These are phyloP conservation scores for Rhododendron molle DNA, from an alignment of 148 eudicot species.

Conservation along the genomic window DNA sequence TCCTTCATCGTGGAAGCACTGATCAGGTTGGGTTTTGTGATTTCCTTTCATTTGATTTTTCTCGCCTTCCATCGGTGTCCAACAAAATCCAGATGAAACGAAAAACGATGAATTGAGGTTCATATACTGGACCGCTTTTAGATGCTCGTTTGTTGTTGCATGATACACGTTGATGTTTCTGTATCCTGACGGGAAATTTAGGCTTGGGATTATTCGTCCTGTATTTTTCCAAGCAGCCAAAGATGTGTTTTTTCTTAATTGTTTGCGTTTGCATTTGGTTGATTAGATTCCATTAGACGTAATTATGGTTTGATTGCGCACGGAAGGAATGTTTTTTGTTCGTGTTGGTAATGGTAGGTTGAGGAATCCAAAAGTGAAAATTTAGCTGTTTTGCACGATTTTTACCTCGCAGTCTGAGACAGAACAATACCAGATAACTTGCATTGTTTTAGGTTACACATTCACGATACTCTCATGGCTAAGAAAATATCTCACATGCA, in stretches of 20 bases:
- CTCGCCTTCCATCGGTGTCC: neutral
- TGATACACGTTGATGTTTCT: neutral
- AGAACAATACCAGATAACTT: neutral
- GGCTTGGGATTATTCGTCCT: neutral
- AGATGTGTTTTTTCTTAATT: neutral
- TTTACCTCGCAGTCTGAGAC: neutral
- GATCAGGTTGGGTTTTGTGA: neutral
- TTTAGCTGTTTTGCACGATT: neutral
- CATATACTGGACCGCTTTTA: neutral
- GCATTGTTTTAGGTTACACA: neutral
- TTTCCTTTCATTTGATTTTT: neutral
- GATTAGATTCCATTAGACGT: no score
- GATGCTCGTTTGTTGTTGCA: neutral
- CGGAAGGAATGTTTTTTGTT: neutral
- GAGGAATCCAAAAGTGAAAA: neutral
- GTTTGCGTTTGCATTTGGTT: no score
- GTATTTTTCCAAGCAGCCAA: neutral
- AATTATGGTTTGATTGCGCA: no score
- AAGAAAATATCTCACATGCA: neutral
- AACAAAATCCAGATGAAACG: neutral
- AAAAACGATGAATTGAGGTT: neutral
- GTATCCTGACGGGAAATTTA: neutral
- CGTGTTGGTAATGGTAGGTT: neutral
- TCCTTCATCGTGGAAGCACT: neutral
- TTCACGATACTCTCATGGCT: neutral